Conservation (phyloP, 805 yeast genomes). For the Lipomyces mesembrius region DNA sequence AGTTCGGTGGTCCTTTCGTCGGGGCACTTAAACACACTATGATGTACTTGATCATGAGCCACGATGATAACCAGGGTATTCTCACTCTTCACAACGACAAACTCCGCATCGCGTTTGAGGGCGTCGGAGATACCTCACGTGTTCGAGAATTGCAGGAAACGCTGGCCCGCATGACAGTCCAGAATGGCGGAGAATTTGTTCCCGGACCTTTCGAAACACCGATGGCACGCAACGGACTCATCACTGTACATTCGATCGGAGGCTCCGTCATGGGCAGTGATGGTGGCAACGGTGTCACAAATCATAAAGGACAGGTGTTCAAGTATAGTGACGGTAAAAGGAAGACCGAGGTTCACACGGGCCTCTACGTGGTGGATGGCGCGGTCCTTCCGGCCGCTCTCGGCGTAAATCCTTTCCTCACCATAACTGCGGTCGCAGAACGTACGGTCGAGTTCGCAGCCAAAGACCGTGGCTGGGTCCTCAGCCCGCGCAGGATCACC, state of each 20-base stretch:
- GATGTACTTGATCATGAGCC: constrained; percentile 2
- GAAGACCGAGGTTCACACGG: constrained; percentile 1
- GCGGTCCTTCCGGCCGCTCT: background rate
- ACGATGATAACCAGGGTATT: background rate
- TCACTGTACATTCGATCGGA: background rate
- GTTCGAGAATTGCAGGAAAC: background rate
- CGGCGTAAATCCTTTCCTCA: background rate
- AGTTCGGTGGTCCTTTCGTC: background rate
- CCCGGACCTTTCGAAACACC: background rate
- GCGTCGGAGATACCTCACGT: background rate
- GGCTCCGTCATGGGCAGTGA: background rate
- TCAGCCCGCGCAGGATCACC: background rate
- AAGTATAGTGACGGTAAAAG: background rate
- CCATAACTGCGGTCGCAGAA: background rate
- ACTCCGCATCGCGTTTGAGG: background rate
- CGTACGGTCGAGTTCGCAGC: background rate
- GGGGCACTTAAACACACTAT: background rate
- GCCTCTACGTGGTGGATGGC: background rate
- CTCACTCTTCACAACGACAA: background rate
- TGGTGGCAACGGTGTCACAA: background rate
- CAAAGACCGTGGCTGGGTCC: constrained; percentile 1
- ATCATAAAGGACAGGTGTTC: constrained; percentile 1
- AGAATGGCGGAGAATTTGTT: background rate
- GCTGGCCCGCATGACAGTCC: background rate
- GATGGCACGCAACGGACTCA: background rate